Base-by-base conservation (phyloP, 768 basidiomycete species). In the Lyophyllum atratum region DNA sequence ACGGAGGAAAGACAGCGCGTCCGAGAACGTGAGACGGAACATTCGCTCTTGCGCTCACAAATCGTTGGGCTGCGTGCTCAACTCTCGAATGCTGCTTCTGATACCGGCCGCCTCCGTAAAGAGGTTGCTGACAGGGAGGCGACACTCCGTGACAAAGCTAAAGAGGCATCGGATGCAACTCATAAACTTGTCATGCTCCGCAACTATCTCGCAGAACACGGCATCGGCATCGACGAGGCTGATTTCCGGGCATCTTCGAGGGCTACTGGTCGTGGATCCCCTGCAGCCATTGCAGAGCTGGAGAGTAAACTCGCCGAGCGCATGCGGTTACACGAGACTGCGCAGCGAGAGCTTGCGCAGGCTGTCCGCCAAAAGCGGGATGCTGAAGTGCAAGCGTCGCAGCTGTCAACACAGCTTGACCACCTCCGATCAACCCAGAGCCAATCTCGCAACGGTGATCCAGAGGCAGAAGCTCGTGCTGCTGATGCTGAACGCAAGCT, bases 141-240 rank as follows among this genome's bases (percentile, higher is more conserved):
- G 8, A 81, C 85, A 50, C 73, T 92, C 34, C 78, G 72, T 39
- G 87, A 90, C 52, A 85, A 84, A 64, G 63, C 78, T 29, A 86
- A 86, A 67, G 84, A 88, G 46, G 78, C 84, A 0, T 77, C 87
- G 0, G 91, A 94, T 57, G 76, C 86, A 1, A 85, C 82, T 56
- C 75, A 94, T 59, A 90, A 92, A 58, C 76, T 92, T 61, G 83
- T 79, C 24, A 88, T 92, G 77, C 77, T 98, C 56, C 86, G 93
- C 45, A 90, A 85, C 67, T 87, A 98, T 67, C 81, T 98, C 46
- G 85, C 87, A 21, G 97, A 98, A 66, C 87, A 91, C 66, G 96
- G 95, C 15, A 82, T 98, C 51, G 80, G 80, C 25, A 75, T 90
- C 19, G 88, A 90, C 52, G 92, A 93, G 19, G 89, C 87, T 48